Evolutionary conservation across 208 protist genomes (phyloP), one percentile per base, ranked within the genome.

Genomic region (Wallacemonas collosoma): DNA sequence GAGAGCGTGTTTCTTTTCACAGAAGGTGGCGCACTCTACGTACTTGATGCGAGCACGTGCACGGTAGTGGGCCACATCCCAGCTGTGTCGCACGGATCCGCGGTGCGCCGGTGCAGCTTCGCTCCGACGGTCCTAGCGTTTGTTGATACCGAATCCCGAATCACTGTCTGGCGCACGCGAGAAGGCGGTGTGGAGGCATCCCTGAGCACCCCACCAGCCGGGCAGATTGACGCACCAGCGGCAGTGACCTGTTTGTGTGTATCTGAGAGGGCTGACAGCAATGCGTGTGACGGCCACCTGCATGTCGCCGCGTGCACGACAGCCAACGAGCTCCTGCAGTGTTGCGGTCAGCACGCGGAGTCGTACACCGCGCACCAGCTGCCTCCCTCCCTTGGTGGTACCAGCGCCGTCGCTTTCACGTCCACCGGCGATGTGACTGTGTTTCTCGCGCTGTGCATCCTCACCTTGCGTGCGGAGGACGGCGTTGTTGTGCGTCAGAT

Each of bases 1-100:
- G 69, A 77, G 47, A 17, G 17, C 39, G 69, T 80, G 57, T 63
- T 74, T 11, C 58, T 83, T n/a, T 80, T 87, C 55, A 83, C 77
- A 2, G 64, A 72, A 12, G 47, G 26, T 39, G 38, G 36, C 40
- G 71, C 61, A 1, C 73, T 77, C 43, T 84, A 80, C 56, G 47
- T 68, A 35, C 39, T 84, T 9, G 74, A 72, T 2, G 67, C 75
- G 11, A 8, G 17, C 45, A 71, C 67, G 17, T 57, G 62, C 43
- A 68, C 75, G 5, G 69, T 84, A 15, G 73, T 69, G 14, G 64
- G 76, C 26, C 72, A 72, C 58, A 36, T 77, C 3, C 9, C 26
- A 1, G 55, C 68, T 15, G 41, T 84, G 41, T 73, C 57, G 4
- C 4, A 43, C 9, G 35, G 17, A 7, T 43, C 70, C 0, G 55